A percentile compares a stretch with the other conserved stretches of the same genome.
Evolutionary conservation across 805 yeast genomes (phyloP).

Genomic region (Ogataea zsoltii): DNA sequence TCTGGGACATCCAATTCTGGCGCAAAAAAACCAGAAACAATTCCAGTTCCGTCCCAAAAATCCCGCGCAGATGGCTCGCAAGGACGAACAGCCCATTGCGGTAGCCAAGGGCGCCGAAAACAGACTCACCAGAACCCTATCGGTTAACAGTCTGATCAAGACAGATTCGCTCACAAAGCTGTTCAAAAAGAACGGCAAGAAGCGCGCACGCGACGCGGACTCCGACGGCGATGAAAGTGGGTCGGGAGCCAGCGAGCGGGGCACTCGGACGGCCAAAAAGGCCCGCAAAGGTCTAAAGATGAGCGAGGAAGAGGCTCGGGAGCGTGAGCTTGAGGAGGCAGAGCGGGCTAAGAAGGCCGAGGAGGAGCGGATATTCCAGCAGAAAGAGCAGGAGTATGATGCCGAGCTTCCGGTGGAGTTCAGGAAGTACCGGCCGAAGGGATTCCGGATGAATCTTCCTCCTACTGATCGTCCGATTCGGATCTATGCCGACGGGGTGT

Average conservation of each 20-base stretch:
- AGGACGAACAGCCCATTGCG: slow-evolving; percentile 5
- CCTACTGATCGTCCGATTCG: slow-evolving; percentile 84
- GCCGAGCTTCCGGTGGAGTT: slow-evolving; percentile 65
- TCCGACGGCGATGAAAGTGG: slow-evolving; percentile 9
- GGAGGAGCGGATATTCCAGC: slow-evolving; percentile 21
- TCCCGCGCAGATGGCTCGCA: slow-evolving; percentile 1
- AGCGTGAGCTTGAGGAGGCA: slow-evolving; percentile 10
- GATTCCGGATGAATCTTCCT: slow-evolving; percentile 77
- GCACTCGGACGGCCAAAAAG: neutral
- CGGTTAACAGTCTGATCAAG: slow-evolving; percentile 21
- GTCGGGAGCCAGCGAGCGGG: neutral
- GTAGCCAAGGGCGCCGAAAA: slow-evolving; percentile 9
- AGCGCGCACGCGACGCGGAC: slow-evolving; percentile 16
- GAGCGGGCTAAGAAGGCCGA: slow-evolving; percentile 27
- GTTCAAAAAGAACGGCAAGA: slow-evolving; percentile 21
- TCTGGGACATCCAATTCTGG: too few species aligned
- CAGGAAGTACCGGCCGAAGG: slow-evolving; percentile 77
- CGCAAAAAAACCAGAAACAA: too few species aligned
- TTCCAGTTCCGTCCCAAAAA: too few species aligned
- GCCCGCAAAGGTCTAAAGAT: neutral
- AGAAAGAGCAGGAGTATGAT: slow-evolving; percentile 61
- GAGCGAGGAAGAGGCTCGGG: neutral
- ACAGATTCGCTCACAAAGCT: slow-evolving; percentile 26
- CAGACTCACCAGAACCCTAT: slow-evolving; percentile 13
- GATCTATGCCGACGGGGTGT: slow-evolving; percentile 98